Conservation (phyloP, 202 grass and related monocot species). For the Elaeis oleifera region DNA sequence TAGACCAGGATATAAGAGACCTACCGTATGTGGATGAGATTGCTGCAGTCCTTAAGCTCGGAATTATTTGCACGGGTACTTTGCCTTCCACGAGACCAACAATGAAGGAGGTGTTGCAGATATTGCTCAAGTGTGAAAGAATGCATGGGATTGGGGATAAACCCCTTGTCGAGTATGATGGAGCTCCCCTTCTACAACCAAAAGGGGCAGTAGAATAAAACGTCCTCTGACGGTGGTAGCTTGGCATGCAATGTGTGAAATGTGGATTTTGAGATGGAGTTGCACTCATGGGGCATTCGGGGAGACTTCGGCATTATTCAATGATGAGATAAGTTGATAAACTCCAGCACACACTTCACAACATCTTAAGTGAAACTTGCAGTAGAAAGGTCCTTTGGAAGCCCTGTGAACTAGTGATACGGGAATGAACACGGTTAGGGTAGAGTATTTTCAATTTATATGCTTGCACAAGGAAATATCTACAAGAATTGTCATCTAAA, state of each 20-base stretch:
- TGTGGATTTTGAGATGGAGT: not conserved
- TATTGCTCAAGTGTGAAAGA: constrained; percentile 31
- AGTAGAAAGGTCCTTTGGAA: too few species aligned
- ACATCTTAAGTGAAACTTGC: too few species aligned
- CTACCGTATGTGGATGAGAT: constrained; percentile 40
- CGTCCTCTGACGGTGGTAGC: not conserved
- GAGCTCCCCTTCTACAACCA: constrained; percentile 31
- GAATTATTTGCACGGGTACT: constrained; percentile 42
- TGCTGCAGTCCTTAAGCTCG: constrained; percentile 57
- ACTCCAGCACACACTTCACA: too few species aligned
- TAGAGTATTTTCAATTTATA: too few species aligned
- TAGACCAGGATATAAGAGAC: constrained; percentile 45
- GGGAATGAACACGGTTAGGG: too few species aligned
- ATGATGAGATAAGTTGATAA: too few species aligned
- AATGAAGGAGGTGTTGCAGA: constrained; percentile 67
- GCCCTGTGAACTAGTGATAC: too few species aligned
- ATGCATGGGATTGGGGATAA: constrained; percentile 11
- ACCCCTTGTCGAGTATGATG: constrained; percentile 22
- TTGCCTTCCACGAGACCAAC: constrained; percentile 44
- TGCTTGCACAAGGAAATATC: too few species aligned
- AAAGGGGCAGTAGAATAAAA: not conserved
- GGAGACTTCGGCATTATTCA: not conserved
- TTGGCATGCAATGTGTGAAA: constrained; percentile 49
- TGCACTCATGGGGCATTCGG: not conserved
- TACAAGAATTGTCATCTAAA: too few species aligned